Conservation (phyloP, 768 basidiomycete genomes). For the Russula virescens region DNA sequence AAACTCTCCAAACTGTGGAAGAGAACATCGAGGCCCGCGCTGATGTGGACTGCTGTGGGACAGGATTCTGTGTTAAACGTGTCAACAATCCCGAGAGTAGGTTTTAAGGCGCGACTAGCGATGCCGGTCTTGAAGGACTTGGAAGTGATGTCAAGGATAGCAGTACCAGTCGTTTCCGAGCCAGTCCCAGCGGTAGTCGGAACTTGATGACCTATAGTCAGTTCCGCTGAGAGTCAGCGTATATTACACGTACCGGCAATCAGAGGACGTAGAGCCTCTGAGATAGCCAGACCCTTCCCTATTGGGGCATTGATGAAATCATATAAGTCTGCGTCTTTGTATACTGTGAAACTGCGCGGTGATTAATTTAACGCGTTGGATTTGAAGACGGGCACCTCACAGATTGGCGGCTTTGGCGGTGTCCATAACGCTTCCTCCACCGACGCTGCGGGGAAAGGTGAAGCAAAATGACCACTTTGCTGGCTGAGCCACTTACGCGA, state of each 20-base stretch:
- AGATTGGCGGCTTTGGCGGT: slow-evolving; percentile 94
- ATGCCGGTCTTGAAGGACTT: slow-evolving; percentile 96
- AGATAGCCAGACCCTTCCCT: slow-evolving; percentile 85
- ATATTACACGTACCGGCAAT: slow-evolving; percentile 55
- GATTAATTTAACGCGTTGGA: not conserved
- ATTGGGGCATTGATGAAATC: slow-evolving; percentile 97
- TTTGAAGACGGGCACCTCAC: slow-evolving; percentile 34
- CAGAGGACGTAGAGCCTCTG: slow-evolving; percentile 67
- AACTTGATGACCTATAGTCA: slow-evolving; percentile 33
- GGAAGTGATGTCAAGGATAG: slow-evolving; percentile 90
- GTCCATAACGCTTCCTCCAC: slow-evolving; percentile 93
- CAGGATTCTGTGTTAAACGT: slow-evolving; percentile 88
- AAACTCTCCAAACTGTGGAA: slow-evolving; percentile 96
- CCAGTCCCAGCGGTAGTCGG: slow-evolving; percentile 84
- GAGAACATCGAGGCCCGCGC: slow-evolving; percentile 89
- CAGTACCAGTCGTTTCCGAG: slow-evolving; percentile 91
- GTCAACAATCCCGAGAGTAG: slow-evolving; percentile 75
- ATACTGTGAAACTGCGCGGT: slow-evolving; percentile 67
- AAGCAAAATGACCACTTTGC: not conserved
- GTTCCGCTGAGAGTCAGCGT: not conserved
- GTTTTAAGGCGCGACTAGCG: slow-evolving; percentile 86
- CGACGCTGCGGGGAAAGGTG: slow-evolving; percentile 47
- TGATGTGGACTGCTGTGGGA: slow-evolving; percentile 88
- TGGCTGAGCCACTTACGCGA: slow-evolving; percentile 53
- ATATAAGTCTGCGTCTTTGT: slow-evolving; percentile 87